These are phyloP conservation scores for Suillus subaureus DNA, from an alignment of 768 basidiomycete species.

Conservation along the genomic window DNA sequence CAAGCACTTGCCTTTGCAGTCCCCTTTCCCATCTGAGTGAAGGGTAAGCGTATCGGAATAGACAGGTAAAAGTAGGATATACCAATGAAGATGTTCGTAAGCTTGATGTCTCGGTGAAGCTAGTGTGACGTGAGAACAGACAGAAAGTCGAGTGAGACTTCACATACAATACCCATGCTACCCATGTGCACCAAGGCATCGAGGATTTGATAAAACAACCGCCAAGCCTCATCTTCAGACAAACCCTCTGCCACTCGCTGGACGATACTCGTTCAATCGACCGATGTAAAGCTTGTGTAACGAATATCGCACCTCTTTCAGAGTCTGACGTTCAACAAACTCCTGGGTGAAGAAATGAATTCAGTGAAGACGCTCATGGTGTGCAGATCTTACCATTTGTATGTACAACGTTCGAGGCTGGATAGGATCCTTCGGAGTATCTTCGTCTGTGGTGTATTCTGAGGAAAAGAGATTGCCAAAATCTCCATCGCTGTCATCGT, in stretches of 20 bases:
- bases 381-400: constrained; percentile 69
- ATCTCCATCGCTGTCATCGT: constrained; percentile 36
- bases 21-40: constrained; percentile 70
- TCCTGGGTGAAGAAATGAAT: constrained; percentile 49
- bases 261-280: neutral
- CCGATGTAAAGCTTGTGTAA: neutral
- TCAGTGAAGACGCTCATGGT: neutral
- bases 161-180: constrained; percentile 76
- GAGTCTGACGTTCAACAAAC: constrained; percentile 88
- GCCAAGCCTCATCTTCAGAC: constrained; percentile 85
- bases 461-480: constrained; percentile 38
- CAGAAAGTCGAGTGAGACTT: neutral
- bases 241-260: constrained; percentile 81
- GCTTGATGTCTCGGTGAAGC: constrained; percentile 88
- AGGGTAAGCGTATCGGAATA: constrained; percentile 1
- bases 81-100: constrained; percentile 95
- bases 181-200: constrained; percentile 92
- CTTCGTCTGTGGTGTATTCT: constrained; percentile 36
- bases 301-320: constrained; percentile 64
- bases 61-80: constrained; percentile 21
- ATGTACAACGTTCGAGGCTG: constrained; percentile 77
- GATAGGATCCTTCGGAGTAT: constrained; percentile 32
- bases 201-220: constrained; percentile 85
- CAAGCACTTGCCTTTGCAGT: constrained; percentile 65
- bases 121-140: constrained; percentile 22